These are phyloP conservation scores for Gonapodya sp. DNA, from an alignment of 192 early-diverging fungal species.

Conservation along the genomic window DNA sequence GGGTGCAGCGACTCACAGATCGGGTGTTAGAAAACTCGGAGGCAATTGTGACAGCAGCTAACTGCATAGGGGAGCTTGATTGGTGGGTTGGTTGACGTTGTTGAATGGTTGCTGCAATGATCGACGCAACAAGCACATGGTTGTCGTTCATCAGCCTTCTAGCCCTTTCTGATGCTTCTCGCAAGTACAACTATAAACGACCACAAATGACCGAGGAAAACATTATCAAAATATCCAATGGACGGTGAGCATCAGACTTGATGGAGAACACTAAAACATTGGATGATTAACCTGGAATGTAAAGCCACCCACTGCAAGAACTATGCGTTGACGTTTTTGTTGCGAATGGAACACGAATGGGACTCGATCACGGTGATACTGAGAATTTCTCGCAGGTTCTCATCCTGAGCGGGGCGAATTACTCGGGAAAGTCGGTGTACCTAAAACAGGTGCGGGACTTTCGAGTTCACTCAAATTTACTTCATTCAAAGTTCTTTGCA, in stretches of 20 bases:
- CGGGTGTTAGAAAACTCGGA: constrained; percentile 30
- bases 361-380: not conserved
- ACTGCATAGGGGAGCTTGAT: constrained; percentile 55
- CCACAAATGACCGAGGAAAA: constrained; percentile 48
- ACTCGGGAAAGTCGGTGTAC: constrained; percentile 55
- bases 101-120: not conserved
- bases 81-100: constrained; percentile 33
- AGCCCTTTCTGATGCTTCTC: constrained; percentile 49
- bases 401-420: constrained; percentile 74
- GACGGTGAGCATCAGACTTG: constrained; percentile 44
- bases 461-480: too few relatives aligned
- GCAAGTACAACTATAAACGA: constrained; percentile 35
- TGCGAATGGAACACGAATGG: constrained; percentile 33
- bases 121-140: not conserved
- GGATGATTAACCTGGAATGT: constrained; percentile 8
- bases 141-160: constrained; percentile 33
- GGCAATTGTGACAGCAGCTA: constrained; percentile 26
- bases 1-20: constrained; percentile 61
- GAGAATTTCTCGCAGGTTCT: constrained; percentile 33
- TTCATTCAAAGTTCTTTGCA: not conserved
- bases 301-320: constrained; percentile 61
- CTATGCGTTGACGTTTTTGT: constrained; percentile 52
- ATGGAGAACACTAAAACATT: not conserved
- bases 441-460: constrained; percentile 27
- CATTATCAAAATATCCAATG: constrained; percentile 47